Evolutionary conservation across 768 basidiomycete species (phyloP), one percentile per base, ranked within the genome.

Genomic region (Sporobolomyces roseus): DNA sequence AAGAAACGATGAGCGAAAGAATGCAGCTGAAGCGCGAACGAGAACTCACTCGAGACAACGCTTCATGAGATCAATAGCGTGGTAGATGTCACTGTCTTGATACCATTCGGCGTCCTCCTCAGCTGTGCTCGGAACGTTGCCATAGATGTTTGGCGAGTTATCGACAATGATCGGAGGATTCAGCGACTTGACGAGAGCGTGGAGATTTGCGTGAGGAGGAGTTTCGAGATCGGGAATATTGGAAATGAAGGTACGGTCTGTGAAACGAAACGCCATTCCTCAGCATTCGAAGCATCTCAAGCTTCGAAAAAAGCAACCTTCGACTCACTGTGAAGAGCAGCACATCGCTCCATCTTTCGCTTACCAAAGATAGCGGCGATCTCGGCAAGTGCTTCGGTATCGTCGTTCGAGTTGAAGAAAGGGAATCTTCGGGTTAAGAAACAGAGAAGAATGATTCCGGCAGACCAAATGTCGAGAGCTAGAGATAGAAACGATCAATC

Each of bases 381-480:
- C 79, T 99, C 96, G 87, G 97, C 89, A 25, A 98, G 81, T 9
- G 93, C 96, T 78, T 99, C 94, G 41, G 87, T 84, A 77, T 99
- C 96, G 75, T 98, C 92, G 74, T 85, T 89, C 25, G 93, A 91
- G 74, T 91, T 89, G 80, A 98, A 93, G 33, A 97, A 79, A 2
- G 96, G 96, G 76, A 97, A 99, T 74, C 94, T 96, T 50, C 86
- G 84, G 0, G 87, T 88, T 41, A 99, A 82, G 80, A 97, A 93
- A 80, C 93, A 93, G 9, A 98, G 83, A 0, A 99, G 79, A 61
- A 97, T 96, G 75, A 88, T 87, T 0, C 96, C 96, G 10, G 86
- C 90, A 0, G 93, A 88, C 96, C 96, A 99, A 52, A 98, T 85
- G 74, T 99, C 96, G 76, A 98, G 88, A 2, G 94, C 96, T 99